Evolutionary conservation across 2,329 filamentous ascomycete species (phyloP).

Genomic region (Tolypocladium inflatum): DNA sequence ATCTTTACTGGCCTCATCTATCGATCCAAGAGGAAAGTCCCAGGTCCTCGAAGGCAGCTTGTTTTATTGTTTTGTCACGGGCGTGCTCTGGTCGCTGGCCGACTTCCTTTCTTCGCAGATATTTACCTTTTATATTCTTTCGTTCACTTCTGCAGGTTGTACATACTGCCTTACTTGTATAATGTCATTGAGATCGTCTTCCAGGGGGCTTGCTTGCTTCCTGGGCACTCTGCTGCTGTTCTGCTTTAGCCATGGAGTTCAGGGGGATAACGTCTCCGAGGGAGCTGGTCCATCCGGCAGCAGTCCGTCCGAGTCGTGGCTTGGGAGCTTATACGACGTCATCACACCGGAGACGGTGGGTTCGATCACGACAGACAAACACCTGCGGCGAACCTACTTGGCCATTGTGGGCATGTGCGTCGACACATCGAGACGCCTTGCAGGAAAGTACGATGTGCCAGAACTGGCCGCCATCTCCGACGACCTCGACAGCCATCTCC

Average conservation of each 20-base stretch:
- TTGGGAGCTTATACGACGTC: background rate
- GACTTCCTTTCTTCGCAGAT: background rate
- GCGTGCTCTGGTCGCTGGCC: background rate
- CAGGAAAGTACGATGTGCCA: constrained; percentile 2
- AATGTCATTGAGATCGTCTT: background rate
- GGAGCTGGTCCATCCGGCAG: background rate
- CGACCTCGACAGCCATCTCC: constrained; percentile 6
- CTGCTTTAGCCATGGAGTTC: background rate
- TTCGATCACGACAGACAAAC: background rate
- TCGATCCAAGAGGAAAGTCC: background rate
- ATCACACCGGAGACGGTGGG: background rate
- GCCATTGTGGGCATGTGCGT: constrained; percentile 7
- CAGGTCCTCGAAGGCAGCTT: background rate
- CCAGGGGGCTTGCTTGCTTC: background rate
- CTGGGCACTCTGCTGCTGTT: background rate
- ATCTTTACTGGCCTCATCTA: background rate
- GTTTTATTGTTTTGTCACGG: background rate
- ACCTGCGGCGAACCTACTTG: constrained; percentile 7
- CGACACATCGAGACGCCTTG: constrained; percentile 6
- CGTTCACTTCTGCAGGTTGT: background rate
- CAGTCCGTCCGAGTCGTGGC: background rate
- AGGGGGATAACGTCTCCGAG: background rate
- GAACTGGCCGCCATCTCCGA: constrained; percentile 6
- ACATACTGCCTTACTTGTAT: background rate
- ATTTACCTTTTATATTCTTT: background rate